phyloP scores from a whole-genome alignment of 1,284 basidiomycete genomes.

The Ceratorhiza oryzae-sativae region DNA sequence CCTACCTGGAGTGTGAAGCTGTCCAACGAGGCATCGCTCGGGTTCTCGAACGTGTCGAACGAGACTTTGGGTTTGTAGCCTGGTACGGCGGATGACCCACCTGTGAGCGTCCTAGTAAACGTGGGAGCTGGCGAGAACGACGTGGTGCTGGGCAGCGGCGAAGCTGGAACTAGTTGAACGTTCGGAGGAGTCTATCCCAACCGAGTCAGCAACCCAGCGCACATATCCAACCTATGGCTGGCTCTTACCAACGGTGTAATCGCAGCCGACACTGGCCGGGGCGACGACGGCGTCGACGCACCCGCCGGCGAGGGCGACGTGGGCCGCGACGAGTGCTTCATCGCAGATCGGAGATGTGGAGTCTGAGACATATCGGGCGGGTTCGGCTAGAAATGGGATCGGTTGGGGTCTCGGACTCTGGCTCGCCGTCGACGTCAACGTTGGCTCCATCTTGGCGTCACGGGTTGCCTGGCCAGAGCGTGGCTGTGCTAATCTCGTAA shows the following conservation, averaged over 20 bases:
- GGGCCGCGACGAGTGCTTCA: slow-evolving; percentile 54
- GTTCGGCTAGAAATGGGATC: too few species aligned
- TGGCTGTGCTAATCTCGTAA: slow-evolving; percentile 25
- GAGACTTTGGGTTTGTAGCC: slow-evolving; percentile 86
- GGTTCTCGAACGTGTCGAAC: slow-evolving; percentile 82
- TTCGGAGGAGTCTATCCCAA: slow-evolving; percentile 43
- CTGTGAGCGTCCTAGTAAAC: slow-evolving; percentile 33
- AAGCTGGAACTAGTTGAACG: slow-evolving; percentile 50
- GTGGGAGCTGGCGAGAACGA: slow-evolving; percentile 7
- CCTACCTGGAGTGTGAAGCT: slow-evolving; percentile 56
- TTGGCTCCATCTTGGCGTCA: slow-evolving; percentile 19
- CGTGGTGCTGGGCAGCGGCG: slow-evolving; percentile 1
- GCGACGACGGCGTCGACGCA: slow-evolving; percentile 43
- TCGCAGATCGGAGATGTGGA: slow-evolving; percentile 56
- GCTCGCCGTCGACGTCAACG: background rate
- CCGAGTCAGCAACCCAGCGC: background rate
- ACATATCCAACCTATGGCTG: background rate
- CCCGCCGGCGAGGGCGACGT: slow-evolving; percentile 43
- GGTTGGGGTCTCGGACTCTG: background rate
- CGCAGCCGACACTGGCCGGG: slow-evolving; percentile 43
- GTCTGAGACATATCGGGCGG: slow-evolving; percentile 19
- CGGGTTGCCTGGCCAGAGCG: slow-evolving; percentile 1
- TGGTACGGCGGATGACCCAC: slow-evolving; percentile 37
- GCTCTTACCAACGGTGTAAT: slow-evolving; percentile 42
- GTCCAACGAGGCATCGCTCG: slow-evolving; percentile 58